A percentile compares a stretch with the other conserved stretches of the same genome.
Conservation (phyloP, 148 eudicot genomes). For the Polygonum aviculare region DNA sequence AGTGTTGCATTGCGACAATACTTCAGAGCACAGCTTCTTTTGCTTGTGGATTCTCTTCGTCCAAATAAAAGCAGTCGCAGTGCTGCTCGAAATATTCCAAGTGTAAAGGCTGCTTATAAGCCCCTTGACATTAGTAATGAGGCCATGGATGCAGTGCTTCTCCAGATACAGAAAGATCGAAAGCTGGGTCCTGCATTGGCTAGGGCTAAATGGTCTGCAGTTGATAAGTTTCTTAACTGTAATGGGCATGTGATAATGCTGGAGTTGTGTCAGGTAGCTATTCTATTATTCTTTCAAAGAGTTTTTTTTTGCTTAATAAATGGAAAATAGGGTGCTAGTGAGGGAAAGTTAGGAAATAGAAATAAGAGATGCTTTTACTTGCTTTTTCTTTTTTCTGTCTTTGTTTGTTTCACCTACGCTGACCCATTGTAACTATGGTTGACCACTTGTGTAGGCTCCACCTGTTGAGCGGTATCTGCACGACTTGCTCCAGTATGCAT, state of each 20-base stretch:
- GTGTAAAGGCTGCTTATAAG: conserved; percentile 67
- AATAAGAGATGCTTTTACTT: background rate
- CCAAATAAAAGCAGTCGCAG: conserved; percentile 69
- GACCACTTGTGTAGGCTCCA: conserved; percentile 53
- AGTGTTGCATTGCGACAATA: conserved; percentile 90
- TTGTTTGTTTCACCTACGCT: background rate
- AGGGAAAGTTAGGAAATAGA: background rate
- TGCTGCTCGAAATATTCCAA: conserved; percentile 55
- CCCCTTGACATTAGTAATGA: conserved; percentile 94
- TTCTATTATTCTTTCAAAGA: background rate
- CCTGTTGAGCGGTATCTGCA: conserved; percentile 93
- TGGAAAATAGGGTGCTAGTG: background rate
- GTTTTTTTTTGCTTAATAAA: background rate
- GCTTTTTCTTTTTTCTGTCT: background rate
- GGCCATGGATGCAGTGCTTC: conserved; percentile 78
- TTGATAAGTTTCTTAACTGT: conserved; percentile 65
- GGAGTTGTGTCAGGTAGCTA: conserved; percentile 83
- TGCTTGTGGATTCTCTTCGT: conserved; percentile 81
- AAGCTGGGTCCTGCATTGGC: conserved; percentile 92
- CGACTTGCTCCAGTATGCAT: conserved; percentile 92
- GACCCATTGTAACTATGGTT: conserved; percentile 8
- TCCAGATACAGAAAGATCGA: conserved; percentile 87
- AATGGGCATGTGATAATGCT: conserved; percentile 96
- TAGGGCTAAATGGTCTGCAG: conserved; percentile 84
- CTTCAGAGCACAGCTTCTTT: conserved; percentile 79